Percentiles rank a stretch among this genome's conserved stretches.
Evolutionary conservation across 176 grass and related monocot species (phyloP).

Genomic region (Tillandsia fasciculata): DNA sequence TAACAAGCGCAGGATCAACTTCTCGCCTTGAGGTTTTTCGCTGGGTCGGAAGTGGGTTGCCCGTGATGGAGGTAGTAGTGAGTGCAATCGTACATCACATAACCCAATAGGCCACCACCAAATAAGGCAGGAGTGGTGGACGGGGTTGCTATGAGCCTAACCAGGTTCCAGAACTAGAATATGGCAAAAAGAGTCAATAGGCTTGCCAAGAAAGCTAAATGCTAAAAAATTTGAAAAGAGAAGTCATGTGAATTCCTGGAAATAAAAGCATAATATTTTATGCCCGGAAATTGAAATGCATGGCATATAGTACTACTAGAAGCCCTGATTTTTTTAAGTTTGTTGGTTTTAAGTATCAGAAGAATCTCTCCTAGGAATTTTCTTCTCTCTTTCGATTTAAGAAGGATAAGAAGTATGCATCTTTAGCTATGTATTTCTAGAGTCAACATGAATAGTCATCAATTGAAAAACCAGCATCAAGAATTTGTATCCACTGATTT

Average conservation of each 20-base stretch:
- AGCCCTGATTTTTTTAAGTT: background rate
- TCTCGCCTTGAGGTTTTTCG: constrained; percentile 69
- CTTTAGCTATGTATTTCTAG: background rate
- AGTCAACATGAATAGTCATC: background rate
- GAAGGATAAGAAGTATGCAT: background rate
- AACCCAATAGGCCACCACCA: constrained; percentile 75
- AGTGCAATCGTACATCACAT: constrained; percentile 93
- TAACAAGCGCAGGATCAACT: constrained; percentile 4
- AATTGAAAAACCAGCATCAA: background rate
- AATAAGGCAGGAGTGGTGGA: constrained; percentile 66
- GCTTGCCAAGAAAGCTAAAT: constrained; percentile 1
- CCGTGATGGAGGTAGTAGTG: constrained; percentile 93
- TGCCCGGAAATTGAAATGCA: too few relatives aligned
- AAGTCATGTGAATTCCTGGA: too few relatives aligned
- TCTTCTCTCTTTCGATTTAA: background rate
- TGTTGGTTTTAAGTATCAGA: background rate
- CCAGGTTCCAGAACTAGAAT: constrained; percentile 81
- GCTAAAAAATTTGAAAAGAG: background rate
- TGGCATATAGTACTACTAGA: background rate
- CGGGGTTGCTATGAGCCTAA: constrained; percentile 42
- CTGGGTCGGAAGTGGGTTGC: constrained; percentile 62
- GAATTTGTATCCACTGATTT: background rate
- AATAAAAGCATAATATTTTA: too few relatives aligned
- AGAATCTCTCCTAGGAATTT: background rate
- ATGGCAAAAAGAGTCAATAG: constrained; percentile 8